Evolutionary conservation across 2,329 filamentous ascomycete genomes (phyloP).

Genomic region (Trichophyton mentagrophytes): DNA sequence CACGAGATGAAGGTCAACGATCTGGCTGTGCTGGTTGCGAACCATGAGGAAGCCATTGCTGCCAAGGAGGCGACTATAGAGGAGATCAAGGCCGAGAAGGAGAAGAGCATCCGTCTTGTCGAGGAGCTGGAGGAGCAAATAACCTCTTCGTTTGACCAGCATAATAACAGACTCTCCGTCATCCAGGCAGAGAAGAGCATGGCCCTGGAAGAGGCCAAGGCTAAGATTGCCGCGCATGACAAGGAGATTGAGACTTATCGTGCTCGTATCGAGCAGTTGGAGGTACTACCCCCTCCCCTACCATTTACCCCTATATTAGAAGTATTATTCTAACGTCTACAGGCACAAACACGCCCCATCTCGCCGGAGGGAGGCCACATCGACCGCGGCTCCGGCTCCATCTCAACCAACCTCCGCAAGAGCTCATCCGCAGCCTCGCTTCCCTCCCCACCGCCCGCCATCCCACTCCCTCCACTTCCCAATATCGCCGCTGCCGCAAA

Average conservation of each 20-base stretch:
- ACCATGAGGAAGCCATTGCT: slow-evolving; percentile 33
- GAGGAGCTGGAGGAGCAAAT: slow-evolving; percentile 96
- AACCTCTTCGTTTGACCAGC: slow-evolving; percentile 87
- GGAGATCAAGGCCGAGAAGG: slow-evolving; percentile 52
- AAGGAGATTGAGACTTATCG: slow-evolving; percentile 50
- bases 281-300: slow-evolving; percentile 44
- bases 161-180: slow-evolving; percentile 79
- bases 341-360: slow-evolving; percentile 31
- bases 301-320: background rate
- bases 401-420: slow-evolving; percentile 65
- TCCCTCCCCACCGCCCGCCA: slow-evolving; percentile 86
- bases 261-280: slow-evolving; percentile 52
- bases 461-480: slow-evolving; percentile 87
- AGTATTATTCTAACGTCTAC: background rate
- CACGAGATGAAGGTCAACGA: slow-evolving; percentile 46
- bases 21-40: slow-evolving; percentile 38
- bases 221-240: slow-evolving; percentile 50
- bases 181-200: slow-evolving; percentile 61
- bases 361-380: slow-evolving; percentile 23
- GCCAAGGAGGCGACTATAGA: slow-evolving; percentile 35
- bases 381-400: slow-evolving; percentile 45
- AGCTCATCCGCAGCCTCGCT: slow-evolving; percentile 69
- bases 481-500: slow-evolving; percentile 41
- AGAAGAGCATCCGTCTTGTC: slow-evolving; percentile 82
- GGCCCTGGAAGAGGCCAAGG: slow-evolving; percentile 66